Conservation (phyloP, 108 stramenopile genomes). For the Seminavis robusta region DNA sequence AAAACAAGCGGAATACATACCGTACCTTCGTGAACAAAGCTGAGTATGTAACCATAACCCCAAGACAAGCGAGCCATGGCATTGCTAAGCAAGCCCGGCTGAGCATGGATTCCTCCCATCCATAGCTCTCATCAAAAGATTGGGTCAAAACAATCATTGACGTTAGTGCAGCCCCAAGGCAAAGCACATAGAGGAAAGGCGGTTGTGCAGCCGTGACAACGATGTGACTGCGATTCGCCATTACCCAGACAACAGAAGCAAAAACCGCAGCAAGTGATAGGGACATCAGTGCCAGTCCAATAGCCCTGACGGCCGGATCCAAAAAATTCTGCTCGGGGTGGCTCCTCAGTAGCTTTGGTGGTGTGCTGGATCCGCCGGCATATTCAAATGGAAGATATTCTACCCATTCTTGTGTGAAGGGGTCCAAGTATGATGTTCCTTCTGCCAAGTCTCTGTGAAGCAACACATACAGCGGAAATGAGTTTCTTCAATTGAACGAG, state of each 20-base stretch:
- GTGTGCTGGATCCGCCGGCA: not conserved
- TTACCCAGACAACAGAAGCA: not conserved
- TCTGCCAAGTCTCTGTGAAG: not conserved
- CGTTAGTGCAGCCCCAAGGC: conserved; percentile 3
- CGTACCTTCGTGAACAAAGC: conserved; percentile 57
- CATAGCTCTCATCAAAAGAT: conserved; percentile 8
- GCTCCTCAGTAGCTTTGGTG: not conserved
- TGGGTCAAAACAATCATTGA: not conserved
- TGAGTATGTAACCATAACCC: conserved; percentile 41
- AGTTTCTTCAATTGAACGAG: not conserved
- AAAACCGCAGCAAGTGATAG: not conserved
- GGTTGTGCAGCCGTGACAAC: conserved; percentile 28
- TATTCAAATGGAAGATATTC: not conserved
- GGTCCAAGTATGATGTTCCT: not conserved
- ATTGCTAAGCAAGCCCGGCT: conserved; percentile 31
- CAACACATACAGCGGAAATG: not conserved
- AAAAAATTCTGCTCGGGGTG: conserved; percentile 10
- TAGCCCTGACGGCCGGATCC: not conserved
- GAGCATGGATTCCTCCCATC: conserved; percentile 5
- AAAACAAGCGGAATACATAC: too few relatives aligned
- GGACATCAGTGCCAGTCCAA: not conserved
- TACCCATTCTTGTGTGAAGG: conserved; percentile 2
- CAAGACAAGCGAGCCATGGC: conserved; percentile 41
- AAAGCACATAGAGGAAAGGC: conserved; percentile 29
- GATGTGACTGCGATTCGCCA: not conserved